phyloP scores from a whole-genome alignment of 345 rosid species.

The Ailanthus altissimus region DNA sequence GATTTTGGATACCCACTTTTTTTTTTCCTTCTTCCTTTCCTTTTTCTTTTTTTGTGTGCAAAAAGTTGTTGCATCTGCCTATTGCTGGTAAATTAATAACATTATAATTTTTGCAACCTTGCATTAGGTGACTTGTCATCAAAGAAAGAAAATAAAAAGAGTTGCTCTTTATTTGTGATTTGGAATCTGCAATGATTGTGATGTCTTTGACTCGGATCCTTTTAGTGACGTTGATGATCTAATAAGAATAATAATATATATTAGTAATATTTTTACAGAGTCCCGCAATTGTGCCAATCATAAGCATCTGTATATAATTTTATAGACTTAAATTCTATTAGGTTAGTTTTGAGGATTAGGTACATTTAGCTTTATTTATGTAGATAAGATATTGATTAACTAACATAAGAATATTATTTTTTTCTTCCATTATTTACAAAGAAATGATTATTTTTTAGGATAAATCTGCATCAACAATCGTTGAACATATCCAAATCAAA shows the following conservation, averaged over 20 bases:
- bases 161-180: neutral
- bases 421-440: neutral
- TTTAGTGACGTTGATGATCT: neutral
- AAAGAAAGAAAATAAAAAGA: neutral
- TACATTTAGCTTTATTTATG: neutral
- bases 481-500: too few species aligned
- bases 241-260: neutral
- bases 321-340: neutral
- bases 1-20: too few species aligned
- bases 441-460: too few species aligned
- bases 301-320: too few species aligned
- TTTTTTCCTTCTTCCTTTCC: too few species aligned
- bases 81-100: neutral
- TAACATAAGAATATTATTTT: neutral
- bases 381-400: neutral
- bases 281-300: neutral
- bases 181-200: neutral
- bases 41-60: neutral
- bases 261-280: neutral
- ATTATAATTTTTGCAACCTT: constrained; percentile 8
- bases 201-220: neutral
- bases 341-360: neutral
- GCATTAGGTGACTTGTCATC: constrained; percentile 8
- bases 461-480: neutral
- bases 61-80: neutral